Conservation (phyloP, 2,329 filamentous ascomycete species). For the Ploettnerulaceae sp. region DNA sequence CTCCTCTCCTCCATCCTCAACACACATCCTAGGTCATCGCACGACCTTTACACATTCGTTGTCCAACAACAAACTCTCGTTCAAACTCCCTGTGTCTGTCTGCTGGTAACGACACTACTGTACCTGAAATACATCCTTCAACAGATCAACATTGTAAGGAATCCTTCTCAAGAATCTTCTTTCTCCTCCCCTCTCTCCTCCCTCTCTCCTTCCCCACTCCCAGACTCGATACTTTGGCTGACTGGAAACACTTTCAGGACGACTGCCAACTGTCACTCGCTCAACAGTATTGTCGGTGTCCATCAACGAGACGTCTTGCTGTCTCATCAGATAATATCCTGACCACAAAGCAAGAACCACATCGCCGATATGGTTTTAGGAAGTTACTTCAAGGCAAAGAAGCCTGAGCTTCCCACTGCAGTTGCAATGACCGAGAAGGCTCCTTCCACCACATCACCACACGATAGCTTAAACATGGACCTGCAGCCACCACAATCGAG, state of each 20-base stretch:
- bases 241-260: slow-evolving; percentile 9
- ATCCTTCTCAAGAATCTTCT: no score
- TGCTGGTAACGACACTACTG: slow-evolving; percentile 14
- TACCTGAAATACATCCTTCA: slow-evolving; percentile 7
- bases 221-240: slow-evolving; percentile 7
- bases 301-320: slow-evolving; percentile 20
- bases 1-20: slow-evolving; percentile 18
- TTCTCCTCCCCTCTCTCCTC: no score
- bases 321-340: slow-evolving; percentile 15
- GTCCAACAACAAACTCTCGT: slow-evolving; percentile 19
- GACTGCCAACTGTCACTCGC: slow-evolving; percentile 27
- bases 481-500: slow-evolving; percentile 46
- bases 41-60: slow-evolving; percentile 21
- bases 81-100: slow-evolving; percentile 15
- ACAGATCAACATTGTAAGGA: slow-evolving; percentile 14
- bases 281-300: slow-evolving; percentile 7
- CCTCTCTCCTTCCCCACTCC: no score
- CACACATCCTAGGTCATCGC: slow-evolving; percentile 25
- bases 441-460: slow-evolving; percentile 15
- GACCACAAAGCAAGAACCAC: slow-evolving; percentile 20
- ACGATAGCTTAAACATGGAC: slow-evolving; percentile 41
- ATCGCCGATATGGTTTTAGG: slow-evolving; percentile 51
- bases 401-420: slow-evolving; percentile 33
- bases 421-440: slow-evolving; percentile 28
- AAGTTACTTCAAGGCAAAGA: slow-evolving; percentile 57